Evolutionary conservation across 441 rosid species (phyloP), one percentile per base, ranked within the genome.

Genomic region (Metrosideros polymorpha): DNA sequence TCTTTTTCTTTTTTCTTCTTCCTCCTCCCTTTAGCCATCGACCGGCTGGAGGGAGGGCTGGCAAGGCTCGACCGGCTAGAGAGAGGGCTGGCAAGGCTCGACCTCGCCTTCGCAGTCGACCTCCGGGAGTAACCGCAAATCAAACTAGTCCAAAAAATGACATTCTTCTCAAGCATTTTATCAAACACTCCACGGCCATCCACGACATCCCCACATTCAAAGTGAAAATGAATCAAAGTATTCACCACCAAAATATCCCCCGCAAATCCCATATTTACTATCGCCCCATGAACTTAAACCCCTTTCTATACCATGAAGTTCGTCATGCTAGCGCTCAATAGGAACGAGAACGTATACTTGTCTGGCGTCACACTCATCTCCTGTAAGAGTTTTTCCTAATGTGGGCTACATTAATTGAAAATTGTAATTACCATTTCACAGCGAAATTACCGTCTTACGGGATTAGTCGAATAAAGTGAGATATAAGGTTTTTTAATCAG

Each of bases 91-190:
- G n/a, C n/a, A n/a, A n/a, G n/a, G n/a, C n/a, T n/a, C n/a, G n/a
- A n/a, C n/a, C n/a, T n/a, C n/a, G n/a, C n/a, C n/a, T n/a, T n/a
- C n/a, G n/a, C n/a, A n/a, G n/a, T n/a, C n/a, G n/a, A n/a, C 88
- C 88, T 86, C 87, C 95, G 91, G 2, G 89, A 92, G 86, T 92
- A 94, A 49, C 95, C 95, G 43, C 94, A 93, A 90, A 95, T 95
- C 92, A 95, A 85, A 86, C 95, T 95, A 32, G 98, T 95, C 97
- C 97, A 95, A 4, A 96, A 92, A 82, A 95, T 96, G 17, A 94
- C 95, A 86, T 95, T 95, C 87, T 93, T 93, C 3, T 87, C 90
- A 56, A 86, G 61, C 96, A 95, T 95, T 94, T 91, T 30, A 85
- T 94, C 98, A 53, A 94, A 95, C 94, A 94, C 90, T 51, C 89